These are phyloP conservation scores for Suillus clintonianus DNA, from an alignment of 768 basidiomycete genomes.

Conservation along the genomic window DNA sequence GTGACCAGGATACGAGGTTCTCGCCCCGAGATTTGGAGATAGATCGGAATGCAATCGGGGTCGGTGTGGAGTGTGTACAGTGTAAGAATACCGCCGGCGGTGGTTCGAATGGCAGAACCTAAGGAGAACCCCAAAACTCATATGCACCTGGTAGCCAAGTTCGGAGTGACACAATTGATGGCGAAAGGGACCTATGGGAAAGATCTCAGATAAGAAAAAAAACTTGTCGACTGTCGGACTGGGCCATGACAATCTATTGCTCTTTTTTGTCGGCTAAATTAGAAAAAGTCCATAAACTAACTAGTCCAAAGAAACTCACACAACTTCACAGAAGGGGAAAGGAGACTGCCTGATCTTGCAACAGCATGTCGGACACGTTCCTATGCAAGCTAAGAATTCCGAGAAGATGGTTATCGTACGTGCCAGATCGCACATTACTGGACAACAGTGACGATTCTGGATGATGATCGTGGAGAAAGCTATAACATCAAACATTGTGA, in stretches of 20 bases:
- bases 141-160: neutral
- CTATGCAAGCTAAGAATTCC: neutral
- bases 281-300: slow-evolving; percentile 1
- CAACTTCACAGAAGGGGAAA: slow-evolving; percentile 2
- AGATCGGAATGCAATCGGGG: neutral
- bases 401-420: neutral
- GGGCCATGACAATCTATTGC: neutral
- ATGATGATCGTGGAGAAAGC: neutral
- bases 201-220: slow-evolving; percentile 5
- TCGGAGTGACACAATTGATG: neutral
- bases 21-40: neutral
- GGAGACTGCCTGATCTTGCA: neutral
- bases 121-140: neutral
- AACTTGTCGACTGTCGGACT: neutral
- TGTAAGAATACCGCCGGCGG: neutral
- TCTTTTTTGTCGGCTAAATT: slow-evolving; percentile 4
- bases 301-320: neutral
- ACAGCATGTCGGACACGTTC: slow-evolving; percentile 4
- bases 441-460: neutral
- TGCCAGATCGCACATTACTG: neutral
- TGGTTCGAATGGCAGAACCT: neutral
- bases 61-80: neutral
- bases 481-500: neutral
- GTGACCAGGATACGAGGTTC: neutral
- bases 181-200: neutral